Evolutionary conservation across 345 rosid species (phyloP).

Genomic region (Mallotus nudiflorus): DNA sequence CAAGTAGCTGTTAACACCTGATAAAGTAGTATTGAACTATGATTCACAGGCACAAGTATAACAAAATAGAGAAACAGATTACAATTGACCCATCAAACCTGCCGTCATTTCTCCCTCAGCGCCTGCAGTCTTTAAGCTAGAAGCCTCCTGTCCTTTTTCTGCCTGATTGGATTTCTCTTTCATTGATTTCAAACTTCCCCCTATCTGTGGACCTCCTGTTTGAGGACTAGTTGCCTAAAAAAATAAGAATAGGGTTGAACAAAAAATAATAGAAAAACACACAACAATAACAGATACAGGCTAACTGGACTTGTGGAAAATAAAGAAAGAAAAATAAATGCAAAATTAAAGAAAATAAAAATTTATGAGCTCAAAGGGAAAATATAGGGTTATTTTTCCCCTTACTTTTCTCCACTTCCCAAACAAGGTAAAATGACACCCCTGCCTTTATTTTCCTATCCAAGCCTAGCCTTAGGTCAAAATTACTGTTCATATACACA

Average conservation of each 20-base stretch:
- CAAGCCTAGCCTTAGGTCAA: background rate
- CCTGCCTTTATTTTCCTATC: no score
- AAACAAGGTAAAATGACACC: no score
- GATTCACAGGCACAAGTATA: background rate
- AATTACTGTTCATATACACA: background rate
- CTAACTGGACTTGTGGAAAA: no score
- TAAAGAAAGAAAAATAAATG: background rate
- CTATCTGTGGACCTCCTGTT: conserved; percentile 14
- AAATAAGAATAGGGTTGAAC: conserved; percentile 2
- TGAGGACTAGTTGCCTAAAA: conserved; percentile 26
- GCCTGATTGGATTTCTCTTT: conserved; percentile 17
- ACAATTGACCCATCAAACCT: conserved; percentile 11
- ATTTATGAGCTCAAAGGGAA: no score
- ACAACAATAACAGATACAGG: background rate
- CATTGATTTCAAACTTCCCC: conserved; percentile 26
- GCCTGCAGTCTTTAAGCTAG: conserved; percentile 21
- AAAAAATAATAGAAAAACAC: background rate
- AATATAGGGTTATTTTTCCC: no score
- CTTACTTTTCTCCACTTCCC: no score
- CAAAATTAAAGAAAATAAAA: background rate
- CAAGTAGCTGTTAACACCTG: background rate
- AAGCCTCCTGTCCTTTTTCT: conserved; percentile 19
- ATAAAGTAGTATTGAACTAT: background rate
- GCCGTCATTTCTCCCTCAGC: conserved; percentile 21
- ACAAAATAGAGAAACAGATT: background rate